phyloP scores from a whole-genome alignment of 2,329 filamentous ascomycete genomes.

The Chaetomiaceae sp. region DNA sequence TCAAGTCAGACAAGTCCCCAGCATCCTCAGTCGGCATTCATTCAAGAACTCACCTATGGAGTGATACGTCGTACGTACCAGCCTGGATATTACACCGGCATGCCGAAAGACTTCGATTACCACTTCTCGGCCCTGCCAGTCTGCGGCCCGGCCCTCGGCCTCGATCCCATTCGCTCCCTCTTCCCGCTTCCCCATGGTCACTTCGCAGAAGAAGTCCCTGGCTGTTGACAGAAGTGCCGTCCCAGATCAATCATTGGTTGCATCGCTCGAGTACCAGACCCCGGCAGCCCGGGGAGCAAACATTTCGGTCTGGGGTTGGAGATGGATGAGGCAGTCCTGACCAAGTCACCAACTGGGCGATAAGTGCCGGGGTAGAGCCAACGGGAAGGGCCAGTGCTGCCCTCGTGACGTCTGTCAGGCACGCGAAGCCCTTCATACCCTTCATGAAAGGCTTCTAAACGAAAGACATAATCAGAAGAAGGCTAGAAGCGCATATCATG shows the following conservation, averaged over 20 bases:
- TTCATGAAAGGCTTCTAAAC: too few relatives aligned
- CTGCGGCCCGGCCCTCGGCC: not conserved
- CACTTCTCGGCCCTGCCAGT: not conserved
- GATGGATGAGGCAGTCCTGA: slow-evolving; percentile 1
- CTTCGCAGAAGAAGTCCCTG: too few relatives aligned
- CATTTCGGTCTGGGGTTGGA: too few relatives aligned
- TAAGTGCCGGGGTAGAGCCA: too few relatives aligned
- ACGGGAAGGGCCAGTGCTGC: not conserved
- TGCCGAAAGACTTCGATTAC: not conserved
- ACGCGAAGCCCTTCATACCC: too few relatives aligned
- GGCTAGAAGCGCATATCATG: too few relatives aligned
- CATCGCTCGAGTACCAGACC: not conserved
- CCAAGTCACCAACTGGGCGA: too few relatives aligned
- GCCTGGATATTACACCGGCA: not conserved
- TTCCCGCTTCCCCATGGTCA: not conserved
- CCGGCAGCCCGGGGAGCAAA: not conserved
- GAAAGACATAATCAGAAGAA: too few relatives aligned
- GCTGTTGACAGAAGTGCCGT: too few relatives aligned
- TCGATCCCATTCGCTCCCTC: not conserved
- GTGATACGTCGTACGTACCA: not conserved
- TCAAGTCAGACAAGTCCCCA: not conserved
- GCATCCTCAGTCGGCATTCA: not conserved
- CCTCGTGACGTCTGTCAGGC: too few relatives aligned
- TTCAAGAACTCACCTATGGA: not conserved
- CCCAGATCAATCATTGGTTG: not conserved